A percentile compares a stretch with the other conserved stretches of the same genome.
Conservation (phyloP, 176 grass and related monocot species). For the Hyparrhenia diplandra region DNA sequence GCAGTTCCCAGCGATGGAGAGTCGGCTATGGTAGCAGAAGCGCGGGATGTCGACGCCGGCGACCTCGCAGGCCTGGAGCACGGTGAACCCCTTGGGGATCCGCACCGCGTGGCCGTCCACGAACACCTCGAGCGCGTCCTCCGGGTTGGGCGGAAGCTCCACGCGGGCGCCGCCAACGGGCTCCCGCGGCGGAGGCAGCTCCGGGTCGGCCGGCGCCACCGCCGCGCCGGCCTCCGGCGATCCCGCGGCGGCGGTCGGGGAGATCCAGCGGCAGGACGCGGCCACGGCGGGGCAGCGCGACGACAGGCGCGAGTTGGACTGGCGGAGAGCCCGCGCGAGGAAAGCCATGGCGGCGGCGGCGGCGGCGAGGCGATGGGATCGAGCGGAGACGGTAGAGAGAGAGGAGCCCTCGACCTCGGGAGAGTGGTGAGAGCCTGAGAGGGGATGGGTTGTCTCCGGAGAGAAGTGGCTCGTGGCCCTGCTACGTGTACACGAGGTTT, state of each 20-base stretch:
- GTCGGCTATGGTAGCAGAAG: constrained; percentile 94
- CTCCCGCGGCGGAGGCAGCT: constrained; percentile 32
- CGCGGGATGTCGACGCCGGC: constrained; percentile 95
- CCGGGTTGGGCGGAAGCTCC: constrained; percentile 56
- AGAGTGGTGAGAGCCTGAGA: constrained; percentile 12
- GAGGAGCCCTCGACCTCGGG: neutral
- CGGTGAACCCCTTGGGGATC: constrained; percentile 94
- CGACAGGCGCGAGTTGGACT: constrained; percentile 42
- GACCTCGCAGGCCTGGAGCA: constrained; percentile 97
- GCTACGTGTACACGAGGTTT: neutral
- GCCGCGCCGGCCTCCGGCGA: constrained; percentile 65
- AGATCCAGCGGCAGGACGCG: constrained; percentile 70
- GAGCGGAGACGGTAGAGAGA: neutral
- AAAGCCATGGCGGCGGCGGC: constrained; percentile 54
- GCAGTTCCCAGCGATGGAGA: constrained; percentile 93
- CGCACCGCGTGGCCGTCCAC: constrained; percentile 89
- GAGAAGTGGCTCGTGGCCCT: neutral
- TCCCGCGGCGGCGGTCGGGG: constrained; percentile 41
- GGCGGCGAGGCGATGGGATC: constrained; percentile 33
- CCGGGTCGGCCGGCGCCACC: constrained; percentile 42
- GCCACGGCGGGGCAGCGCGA: constrained; percentile 11
- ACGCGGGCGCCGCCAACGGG: constrained; percentile 74
- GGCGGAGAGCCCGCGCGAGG: constrained; percentile 68
- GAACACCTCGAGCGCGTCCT: constrained; percentile 95
- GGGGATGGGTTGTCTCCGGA: neutral